A percentile compares a stretch with the other conserved stretches of the same genome.
Conservation (phyloP, 1,284 basidiomycete genomes). For the Rhodofomes roseus region DNA sequence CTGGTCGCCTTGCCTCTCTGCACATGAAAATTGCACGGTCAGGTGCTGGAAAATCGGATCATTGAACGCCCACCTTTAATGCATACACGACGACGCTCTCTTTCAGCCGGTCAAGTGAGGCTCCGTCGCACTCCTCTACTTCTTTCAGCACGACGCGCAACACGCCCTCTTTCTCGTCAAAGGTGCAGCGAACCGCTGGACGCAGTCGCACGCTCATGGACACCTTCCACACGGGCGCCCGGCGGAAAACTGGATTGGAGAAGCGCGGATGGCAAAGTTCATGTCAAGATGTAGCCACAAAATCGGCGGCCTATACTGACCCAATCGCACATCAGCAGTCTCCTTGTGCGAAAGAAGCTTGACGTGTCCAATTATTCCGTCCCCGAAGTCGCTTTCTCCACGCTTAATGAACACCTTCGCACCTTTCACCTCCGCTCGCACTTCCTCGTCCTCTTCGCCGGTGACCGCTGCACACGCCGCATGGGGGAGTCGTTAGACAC, state of each 20-base stretch:
- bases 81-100: constrained; percentile 35
- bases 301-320: constrained; percentile 32
- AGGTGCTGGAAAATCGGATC: neutral
- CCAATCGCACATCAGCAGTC: constrained; percentile 38
- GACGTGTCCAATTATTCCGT: constrained; percentile 56
- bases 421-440: constrained; percentile 51
- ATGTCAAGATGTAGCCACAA: neutral
- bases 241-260: constrained; percentile 50
- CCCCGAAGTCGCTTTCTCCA: constrained; percentile 52
- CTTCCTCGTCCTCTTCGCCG: constrained; percentile 61
- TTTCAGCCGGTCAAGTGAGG: neutral
- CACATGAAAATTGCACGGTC: neutral
- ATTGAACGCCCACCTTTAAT: constrained; percentile 32
- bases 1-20: constrained; percentile 19
- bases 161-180: constrained; percentile 49
- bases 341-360: constrained; percentile 48
- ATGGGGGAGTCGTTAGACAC: neutral
- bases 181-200: constrained; percentile 51
- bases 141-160: constrained; percentile 56
- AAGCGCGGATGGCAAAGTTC: neutral
- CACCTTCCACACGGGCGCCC: constrained; percentile 63
- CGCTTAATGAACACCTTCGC: constrained; percentile 60
- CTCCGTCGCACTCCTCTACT: constrained; percentile 25
- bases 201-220: constrained; percentile 59
- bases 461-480: constrained; percentile 37